A percentile compares a stretch with the other conserved stretches of the same genome.
These are phyloP conservation scores for Begonia peltatifolia DNA, from an alignment of 306 rosid genomes.

Conservation along the genomic window DNA sequence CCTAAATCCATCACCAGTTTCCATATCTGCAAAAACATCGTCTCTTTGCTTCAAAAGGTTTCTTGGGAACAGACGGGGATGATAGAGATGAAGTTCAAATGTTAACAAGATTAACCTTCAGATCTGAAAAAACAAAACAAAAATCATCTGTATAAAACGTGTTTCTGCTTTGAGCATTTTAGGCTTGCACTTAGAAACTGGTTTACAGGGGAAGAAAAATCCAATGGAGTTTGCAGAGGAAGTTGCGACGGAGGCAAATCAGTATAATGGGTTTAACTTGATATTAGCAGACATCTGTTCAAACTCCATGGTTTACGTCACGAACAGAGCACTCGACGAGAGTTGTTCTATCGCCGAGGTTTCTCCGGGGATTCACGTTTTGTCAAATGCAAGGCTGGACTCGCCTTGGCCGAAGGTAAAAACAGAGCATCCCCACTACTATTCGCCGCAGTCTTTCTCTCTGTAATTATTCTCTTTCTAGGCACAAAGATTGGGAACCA, in stretches of 20 bases:
- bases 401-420: constrained; percentile 84
- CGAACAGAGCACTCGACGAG: constrained; percentile 41
- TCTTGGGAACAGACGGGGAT: too few species aligned
- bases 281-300: constrained; percentile 42
- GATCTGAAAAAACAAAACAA: too few species aligned
- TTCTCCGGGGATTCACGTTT: constrained; percentile 72
- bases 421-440: neutral
- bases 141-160: too few species aligned
- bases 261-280: constrained; percentile 69
- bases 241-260: constrained; percentile 38
- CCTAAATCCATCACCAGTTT: too few species aligned
- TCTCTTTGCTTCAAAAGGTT: too few species aligned
- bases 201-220: constrained; percentile 43
- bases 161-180: too few species aligned
- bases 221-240: constrained; percentile 52
- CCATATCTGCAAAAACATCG: too few species aligned
- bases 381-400: constrained; percentile 61
- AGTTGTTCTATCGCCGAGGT: constrained; percentile 19
- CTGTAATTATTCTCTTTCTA: constrained; percentile 5
- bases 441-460: neutral
- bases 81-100: too few species aligned
- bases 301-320: constrained; percentile 57
- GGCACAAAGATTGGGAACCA: constrained; percentile 49
- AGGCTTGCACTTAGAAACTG: neutral
- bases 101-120: too few species aligned